Base-by-base conservation (phyloP, 495 filamentous ascomycete genomes). In the Aspergillus homomorphus region DNA sequence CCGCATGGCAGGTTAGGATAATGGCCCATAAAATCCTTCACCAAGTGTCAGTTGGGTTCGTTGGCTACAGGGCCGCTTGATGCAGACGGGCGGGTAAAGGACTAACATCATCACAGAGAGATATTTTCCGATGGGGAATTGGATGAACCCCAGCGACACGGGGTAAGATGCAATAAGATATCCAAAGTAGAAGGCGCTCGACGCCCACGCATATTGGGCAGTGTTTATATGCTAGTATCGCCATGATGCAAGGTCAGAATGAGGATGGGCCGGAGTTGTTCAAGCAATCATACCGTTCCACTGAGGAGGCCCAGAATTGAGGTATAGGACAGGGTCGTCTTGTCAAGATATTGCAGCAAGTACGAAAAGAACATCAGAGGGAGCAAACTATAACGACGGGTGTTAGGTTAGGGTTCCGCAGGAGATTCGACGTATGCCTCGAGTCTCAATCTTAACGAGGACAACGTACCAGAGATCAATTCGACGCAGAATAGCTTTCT, bases 1-100 rank as follows among this genome's bases (percentile, higher is more conserved):
- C 80, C 0, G 82, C 82, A 50, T 81, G 79, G 57, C 71, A 76
- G 16, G 77, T 75, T 6, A 83, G 62, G 45, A 76, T 56, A 0
- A 66, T 55, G 0, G 82, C 81, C 82, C 82, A 84, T 9, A 77
- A 4, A 24, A 56, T 60, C 28, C 58, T 60, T 23, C 2, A 9
- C 30, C 10, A 14, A 22, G 10, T 20, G 24, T 53, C 22, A 30
- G 42, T 18, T 44, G 33, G 28, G 16, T 1, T 44, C 16, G 20
- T 15, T 7, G 21, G 14, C 9, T 28, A 14, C 45, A 44, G 24
- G 28, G 20, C 20, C 1, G 23, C 38, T 28, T 4, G 42, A 14
- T 19, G 16, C 46, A 0, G 45, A 28, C 4, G 26, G 26, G 26
- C 9, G 26, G 26, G 9, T 28, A 28, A 9, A 28, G 26, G 26